Evolutionary conservation across 352 stramenopile species (phyloP).

Genomic region (Blastocystis sp.): DNA sequence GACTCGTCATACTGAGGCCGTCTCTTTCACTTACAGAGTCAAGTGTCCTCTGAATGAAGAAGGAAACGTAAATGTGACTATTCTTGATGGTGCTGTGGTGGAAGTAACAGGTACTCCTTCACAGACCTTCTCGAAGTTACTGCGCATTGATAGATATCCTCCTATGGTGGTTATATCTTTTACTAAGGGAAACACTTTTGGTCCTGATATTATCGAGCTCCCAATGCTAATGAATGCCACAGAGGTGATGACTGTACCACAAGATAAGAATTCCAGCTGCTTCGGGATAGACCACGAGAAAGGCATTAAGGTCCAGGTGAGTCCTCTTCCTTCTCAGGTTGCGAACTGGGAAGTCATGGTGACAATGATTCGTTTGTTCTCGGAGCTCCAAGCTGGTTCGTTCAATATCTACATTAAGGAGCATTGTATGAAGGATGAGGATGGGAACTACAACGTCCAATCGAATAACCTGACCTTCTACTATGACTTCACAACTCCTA

Average conservation of each 20-base stretch:
- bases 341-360: background rate
- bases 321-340: background rate
- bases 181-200: background rate
- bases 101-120: conserved; percentile 32
- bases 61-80: background rate
- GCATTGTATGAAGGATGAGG: background rate
- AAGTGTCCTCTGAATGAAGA: conserved; percentile 3
- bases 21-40: background rate
- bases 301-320: background rate
- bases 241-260: background rate
- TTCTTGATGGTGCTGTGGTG: background rate
- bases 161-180: background rate
- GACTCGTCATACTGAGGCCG: background rate
- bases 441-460: conserved; percentile 38
- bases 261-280: background rate
- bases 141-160: conserved; percentile 2
- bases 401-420: conserved; percentile 28
- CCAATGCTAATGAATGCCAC: background rate
- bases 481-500: conserved; percentile 17
- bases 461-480: background rate
- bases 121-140: background rate
- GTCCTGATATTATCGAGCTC: background rate
- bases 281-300: background rate
- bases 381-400: background rate
- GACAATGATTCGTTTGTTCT: background rate